Base-by-base conservation (phyloP, 225 moss, liverwort and hornwort species). In the Climacium dendroides region DNA sequence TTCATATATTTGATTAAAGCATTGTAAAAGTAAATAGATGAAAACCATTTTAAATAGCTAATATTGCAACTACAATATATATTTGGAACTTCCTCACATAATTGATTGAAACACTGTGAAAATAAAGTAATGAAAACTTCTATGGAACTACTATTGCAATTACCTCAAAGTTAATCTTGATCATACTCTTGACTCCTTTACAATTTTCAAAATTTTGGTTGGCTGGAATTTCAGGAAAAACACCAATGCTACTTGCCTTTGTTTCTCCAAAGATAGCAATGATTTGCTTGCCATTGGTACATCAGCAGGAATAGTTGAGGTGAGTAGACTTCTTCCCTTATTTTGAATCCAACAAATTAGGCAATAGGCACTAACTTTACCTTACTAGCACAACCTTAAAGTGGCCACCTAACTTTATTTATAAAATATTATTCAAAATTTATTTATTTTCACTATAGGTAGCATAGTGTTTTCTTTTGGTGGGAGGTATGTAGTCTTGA, bases 281-380 rank as follows among this genome's bases (percentile, higher is more conserved):
- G 86, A 92, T 79, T 82, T 93, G 79, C 63, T 93, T 19, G 92
- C 89, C n/a, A 87, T 93, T 26, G 93, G 93, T 5, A 92, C 92
- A 39, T 86, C 89, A 57, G 1, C 37, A 43, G 91, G 93, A 15
- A 87, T 54, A 10, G 83, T 93, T 89, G 93, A 92, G 85, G 92
- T 92, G 57, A 71, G 30, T 29, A 62, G 1, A 59, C 11, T 25
- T 29, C 13, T 67, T 43, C 23, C 3, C 11, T 4, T 15, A 15
- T 32, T 20, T 28, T 2, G 13, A 18, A 26, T 43, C 17, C 60
- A 81, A 52, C 19, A 30, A 15, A 71, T 41, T n/a, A n/a, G n/a
- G n/a, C n/a, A n/a, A n/a, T 32, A 23, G 5, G 9, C 20, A 73
- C 30, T 29, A 20, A 48, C 2, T 32, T 30, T 7, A 48, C 6